Evolutionary conservation across 1,139 yeast species (phyloP).

Genomic region (Diutina sp.): DNA sequence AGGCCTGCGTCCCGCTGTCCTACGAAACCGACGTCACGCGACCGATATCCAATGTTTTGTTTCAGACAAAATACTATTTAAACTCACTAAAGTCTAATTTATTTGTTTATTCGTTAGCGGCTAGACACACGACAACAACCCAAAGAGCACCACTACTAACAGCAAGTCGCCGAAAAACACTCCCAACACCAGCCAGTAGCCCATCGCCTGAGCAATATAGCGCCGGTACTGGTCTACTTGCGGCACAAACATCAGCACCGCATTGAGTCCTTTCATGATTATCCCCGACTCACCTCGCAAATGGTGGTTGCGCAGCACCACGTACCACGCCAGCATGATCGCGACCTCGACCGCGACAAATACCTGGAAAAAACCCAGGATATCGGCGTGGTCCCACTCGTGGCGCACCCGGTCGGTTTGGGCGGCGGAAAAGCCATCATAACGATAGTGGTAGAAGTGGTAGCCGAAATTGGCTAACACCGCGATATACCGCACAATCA

Average conservation of each 20-base stretch:
- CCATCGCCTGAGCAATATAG: background rate
- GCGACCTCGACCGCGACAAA: background rate
- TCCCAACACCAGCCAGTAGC: background rate
- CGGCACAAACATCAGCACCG: background rate
- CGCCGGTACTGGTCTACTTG: background rate
- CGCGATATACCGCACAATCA: background rate
- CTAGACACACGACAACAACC: background rate
- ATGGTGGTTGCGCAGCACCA: background rate
- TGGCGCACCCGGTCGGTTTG: background rate
- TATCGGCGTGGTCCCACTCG: background rate
- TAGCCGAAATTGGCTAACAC: background rate
- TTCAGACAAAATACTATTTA: too few species aligned
- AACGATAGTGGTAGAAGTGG: background rate
- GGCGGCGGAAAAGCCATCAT: background rate
- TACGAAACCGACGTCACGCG: background rate
- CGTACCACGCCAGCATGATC: background rate
- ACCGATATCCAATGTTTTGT: too few species aligned
- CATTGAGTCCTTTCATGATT: background rate
- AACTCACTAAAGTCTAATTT: background rate
- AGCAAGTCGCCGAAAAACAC: background rate
- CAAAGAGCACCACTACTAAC: background rate
- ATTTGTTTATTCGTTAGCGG: background rate
- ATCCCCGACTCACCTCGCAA: background rate
- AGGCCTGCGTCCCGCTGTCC: background rate
- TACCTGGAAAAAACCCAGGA: background rate